A percentile compares a stretch with the other conserved stretches of the same genome.
These are phyloP conservation scores for Aspergillus calidoustus DNA, from an alignment of 2,329 filamentous ascomycete species.

Conservation along the genomic window DNA sequence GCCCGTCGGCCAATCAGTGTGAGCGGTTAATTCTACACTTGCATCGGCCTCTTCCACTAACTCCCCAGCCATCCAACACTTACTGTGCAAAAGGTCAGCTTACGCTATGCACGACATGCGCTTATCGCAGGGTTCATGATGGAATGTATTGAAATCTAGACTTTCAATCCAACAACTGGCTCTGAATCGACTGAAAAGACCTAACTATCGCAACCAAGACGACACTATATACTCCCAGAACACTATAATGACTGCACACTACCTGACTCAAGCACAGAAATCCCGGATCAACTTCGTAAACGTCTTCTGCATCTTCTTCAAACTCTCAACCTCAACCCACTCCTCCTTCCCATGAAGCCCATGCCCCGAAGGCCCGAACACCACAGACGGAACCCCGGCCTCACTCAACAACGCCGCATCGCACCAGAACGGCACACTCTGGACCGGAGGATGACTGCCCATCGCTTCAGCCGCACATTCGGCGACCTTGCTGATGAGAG, in stretches of 20 bases:
- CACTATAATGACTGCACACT: not conserved
- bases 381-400: conserved; percentile 51
- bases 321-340: conserved; percentile 53
- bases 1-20: not conserved
- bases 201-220: too few species aligned
- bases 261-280: conserved; percentile 22
- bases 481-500: conserved; percentile 43
- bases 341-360: conserved; percentile 58
- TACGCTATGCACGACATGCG: too few species aligned
- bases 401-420: conserved; percentile 56
- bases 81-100: too few species aligned
- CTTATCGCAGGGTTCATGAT: too few species aligned
- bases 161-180: too few species aligned
- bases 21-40: not conserved
- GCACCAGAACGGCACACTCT: conserved; percentile 52
- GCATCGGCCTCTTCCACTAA: not conserved
- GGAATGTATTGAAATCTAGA: too few species aligned
- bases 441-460: conserved; percentile 31
- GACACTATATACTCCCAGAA: not conserved
- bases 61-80: not conserved
- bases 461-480: conserved; percentile 34
- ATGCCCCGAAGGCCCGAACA: conserved; percentile 55
- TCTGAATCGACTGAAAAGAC: too few species aligned
- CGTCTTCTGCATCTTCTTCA: conserved; percentile 39
- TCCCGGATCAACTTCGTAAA: conserved; percentile 27